Evolutionary conservation across 2,329 filamentous ascomycete genomes (phyloP).

Genomic region (Pestalotiopsis sp.): DNA sequence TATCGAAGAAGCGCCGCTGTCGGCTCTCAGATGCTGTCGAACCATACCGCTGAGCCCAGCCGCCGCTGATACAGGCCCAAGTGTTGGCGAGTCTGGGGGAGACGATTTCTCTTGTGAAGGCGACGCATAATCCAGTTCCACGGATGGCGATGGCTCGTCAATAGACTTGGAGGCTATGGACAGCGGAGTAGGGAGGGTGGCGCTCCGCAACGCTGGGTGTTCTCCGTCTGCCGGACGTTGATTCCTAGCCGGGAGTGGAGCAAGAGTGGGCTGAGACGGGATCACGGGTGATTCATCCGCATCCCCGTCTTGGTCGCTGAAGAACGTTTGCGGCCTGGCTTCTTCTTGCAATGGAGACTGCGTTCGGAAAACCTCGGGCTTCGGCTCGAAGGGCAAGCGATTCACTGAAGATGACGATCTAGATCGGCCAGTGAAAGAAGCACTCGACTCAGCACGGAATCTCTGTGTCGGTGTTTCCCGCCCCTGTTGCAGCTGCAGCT

Average conservation of each 20-base stretch:
- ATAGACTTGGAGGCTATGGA: constrained; percentile 31
- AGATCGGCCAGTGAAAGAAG: constrained; percentile 43
- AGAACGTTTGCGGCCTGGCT: constrained; percentile 39
- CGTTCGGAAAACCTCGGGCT: constrained; percentile 23
- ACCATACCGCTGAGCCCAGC: constrained; percentile 79
- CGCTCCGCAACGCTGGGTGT: constrained; percentile 55
- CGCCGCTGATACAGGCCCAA: constrained; percentile 60
- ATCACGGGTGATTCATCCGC: constrained; percentile 31
- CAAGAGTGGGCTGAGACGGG: constrained; percentile 21
- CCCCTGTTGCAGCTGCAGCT: constrained; percentile 78
- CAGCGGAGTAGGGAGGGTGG: constrained; percentile 45
- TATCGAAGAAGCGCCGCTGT: constrained; percentile 81
- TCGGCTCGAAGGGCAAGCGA: constrained; percentile 33
- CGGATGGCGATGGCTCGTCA: constrained; percentile 30
- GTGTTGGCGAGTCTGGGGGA: constrained; percentile 73
- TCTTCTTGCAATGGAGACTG: constrained; percentile 36
- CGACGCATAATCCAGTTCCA: constrained; percentile 23
- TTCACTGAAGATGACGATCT: constrained; percentile 49
- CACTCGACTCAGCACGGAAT: constrained; percentile 46
- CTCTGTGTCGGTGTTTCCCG: constrained; percentile 61
- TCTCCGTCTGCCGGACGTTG: constrained; percentile 54
- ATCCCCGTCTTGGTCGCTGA: constrained; percentile 40
- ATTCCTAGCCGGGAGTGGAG: constrained; percentile 37
- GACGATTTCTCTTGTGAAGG: constrained; percentile 25
- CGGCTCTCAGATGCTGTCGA: constrained; percentile 78